Evolutionary conservation across 2,329 filamentous ascomycete species (phyloP).

Genomic region (Aureobasidium musti): DNA sequence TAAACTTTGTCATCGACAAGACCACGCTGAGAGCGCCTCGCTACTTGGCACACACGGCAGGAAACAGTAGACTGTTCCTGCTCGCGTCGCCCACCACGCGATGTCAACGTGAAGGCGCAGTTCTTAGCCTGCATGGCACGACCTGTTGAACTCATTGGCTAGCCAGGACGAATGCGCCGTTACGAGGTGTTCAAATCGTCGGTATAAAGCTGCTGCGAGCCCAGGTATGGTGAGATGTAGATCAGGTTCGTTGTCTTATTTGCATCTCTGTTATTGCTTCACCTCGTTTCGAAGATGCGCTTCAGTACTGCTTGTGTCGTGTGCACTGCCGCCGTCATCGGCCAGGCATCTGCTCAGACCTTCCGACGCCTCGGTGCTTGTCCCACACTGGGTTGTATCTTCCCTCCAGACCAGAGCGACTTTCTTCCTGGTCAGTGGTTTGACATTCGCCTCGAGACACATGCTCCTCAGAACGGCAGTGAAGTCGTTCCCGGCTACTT

Average conservation of each 20-base stretch:
- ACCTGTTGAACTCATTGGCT: not conserved
- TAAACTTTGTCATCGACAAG: not conserved
- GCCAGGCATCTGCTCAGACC: slow-evolving; percentile 50
- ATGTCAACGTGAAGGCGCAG: not conserved
- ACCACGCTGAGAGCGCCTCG: slow-evolving; percentile 15
- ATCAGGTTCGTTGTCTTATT: not conserved
- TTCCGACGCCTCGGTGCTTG: slow-evolving; percentile 59
- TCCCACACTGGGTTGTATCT: slow-evolving; percentile 57
- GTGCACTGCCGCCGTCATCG: slow-evolving; percentile 5
- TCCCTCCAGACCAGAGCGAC: slow-evolving; percentile 67
- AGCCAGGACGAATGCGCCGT: not conserved
- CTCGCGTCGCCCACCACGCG: not conserved
- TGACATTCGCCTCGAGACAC: slow-evolving; percentile 79
- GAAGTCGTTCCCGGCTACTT: slow-evolving; percentile 64
- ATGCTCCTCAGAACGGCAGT: slow-evolving; percentile 77
- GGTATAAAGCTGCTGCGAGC: not conserved
- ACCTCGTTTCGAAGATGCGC: slow-evolving; percentile 3
- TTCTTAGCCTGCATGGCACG: slow-evolving; percentile 8
- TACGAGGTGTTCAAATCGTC: not conserved
- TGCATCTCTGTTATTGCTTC: not conserved
- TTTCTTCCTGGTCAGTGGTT: slow-evolving; percentile 84
- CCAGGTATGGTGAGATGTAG: too few relatives aligned
- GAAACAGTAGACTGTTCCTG: not conserved
- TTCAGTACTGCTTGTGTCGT: slow-evolving; percentile 25
- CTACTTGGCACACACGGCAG: slow-evolving; percentile 13